Conservation (phyloP, 208 protist genomes). For the Trypanosoma scelopori region DNA sequence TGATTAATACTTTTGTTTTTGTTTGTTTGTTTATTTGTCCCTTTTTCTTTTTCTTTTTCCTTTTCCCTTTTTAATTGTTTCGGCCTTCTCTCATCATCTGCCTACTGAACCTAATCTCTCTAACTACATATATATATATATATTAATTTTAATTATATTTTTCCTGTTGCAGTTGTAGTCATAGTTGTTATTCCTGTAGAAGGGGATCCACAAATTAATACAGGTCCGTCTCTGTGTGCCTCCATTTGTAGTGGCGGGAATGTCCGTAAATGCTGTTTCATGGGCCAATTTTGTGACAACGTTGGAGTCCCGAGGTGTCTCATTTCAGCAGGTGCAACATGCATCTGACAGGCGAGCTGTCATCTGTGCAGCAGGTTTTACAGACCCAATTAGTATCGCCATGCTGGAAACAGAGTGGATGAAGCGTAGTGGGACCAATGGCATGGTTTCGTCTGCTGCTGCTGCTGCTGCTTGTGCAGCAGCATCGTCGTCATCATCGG, state of each 20-base stretch:
- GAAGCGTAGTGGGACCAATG: constrained; percentile 17
- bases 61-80: too few species aligned
- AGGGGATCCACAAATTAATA: neutral
- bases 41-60: too few species aligned
- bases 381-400: constrained; percentile 72
- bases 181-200: neutral
- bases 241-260: neutral
- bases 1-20: too few species aligned
- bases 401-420: constrained; percentile 87
- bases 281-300: constrained; percentile 69
- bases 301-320: constrained; percentile 61
- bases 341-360: constrained; percentile 68
- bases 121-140: neutral
- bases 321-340: constrained; percentile 75
- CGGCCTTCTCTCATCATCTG: too few species aligned
- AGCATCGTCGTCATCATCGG: neutral
- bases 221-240: neutral
- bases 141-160: neutral
- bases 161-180: too few species aligned
- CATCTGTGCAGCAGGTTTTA: constrained; percentile 69
- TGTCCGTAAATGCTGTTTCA: constrained; percentile 7
- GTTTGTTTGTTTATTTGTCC: neutral
- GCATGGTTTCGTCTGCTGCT: neutral
- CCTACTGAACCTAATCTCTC: too few species aligned
- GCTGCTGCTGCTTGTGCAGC: neutral